Percentiles rank a stretch among this genome's conserved stretches.
These are phyloP conservation scores for Vanderwaltozyma tropicalis DNA, from an alignment of 805 yeast species.

Conservation along the genomic window DNA sequence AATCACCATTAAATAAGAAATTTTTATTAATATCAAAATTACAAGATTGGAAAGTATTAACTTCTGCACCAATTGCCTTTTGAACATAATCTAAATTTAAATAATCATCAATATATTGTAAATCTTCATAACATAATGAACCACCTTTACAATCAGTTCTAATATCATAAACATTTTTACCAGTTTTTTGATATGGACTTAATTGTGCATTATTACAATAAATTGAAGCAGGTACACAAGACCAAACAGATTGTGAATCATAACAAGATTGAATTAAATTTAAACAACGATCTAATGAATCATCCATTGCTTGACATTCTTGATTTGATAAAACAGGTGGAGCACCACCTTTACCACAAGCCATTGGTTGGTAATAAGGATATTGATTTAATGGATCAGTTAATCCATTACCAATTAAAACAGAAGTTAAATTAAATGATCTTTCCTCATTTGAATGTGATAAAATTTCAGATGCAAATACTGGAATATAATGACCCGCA, in stretches of 20 bases:
- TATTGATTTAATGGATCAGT: slow-evolving; percentile 78
- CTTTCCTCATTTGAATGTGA: slow-evolving; percentile 46
- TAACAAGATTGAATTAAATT: slow-evolving; percentile 72
- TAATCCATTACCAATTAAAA: slow-evolving; percentile 83
- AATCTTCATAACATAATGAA: slow-evolving; percentile 67
- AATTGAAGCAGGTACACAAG: slow-evolving; percentile 84
- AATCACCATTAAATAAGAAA: slow-evolving; percentile 81
- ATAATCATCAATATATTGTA: slow-evolving; percentile 65
- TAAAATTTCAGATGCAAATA: slow-evolving; percentile 71
- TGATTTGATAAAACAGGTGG: slow-evolving; percentile 68
- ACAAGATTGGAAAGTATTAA: slow-evolving; percentile 64
- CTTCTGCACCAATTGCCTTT: slow-evolving; percentile 84
- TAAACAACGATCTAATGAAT: slow-evolving; percentile 66
- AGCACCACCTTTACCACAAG: slow-evolving; percentile 85
- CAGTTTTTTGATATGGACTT: slow-evolving; percentile 75
- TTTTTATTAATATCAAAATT: slow-evolving; percentile 68
- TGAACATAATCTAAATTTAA: slow-evolving; percentile 69
- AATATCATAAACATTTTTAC: slow-evolving; percentile 85
- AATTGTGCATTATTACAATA: slow-evolving; percentile 81
- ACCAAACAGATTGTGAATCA: slow-evolving; percentile 57
- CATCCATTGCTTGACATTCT: slow-evolving; percentile 63
- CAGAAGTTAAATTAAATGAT: slow-evolving; percentile 57
- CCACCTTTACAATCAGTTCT: slow-evolving; percentile 65
- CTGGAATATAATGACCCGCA: slow-evolving; percentile 83
- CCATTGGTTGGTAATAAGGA: slow-evolving; percentile 80